Evolutionary conservation across 345 rosid genomes (phyloP).

Genomic region (Hypericum perforatum): DNA sequence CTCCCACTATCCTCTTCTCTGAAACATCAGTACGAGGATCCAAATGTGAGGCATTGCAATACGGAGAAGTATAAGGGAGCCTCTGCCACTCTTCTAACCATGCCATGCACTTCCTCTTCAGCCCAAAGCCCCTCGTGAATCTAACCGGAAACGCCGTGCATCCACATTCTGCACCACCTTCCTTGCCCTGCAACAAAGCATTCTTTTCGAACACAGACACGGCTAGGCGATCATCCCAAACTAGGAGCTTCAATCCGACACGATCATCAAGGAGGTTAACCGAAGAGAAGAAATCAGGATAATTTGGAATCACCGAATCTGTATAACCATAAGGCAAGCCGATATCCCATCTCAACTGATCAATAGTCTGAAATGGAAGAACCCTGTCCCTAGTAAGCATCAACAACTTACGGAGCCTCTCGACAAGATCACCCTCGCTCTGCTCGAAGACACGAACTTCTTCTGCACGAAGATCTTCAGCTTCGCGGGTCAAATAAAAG

Average conservation of each 20-base stretch:
- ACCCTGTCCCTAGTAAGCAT: constrained; percentile 56
- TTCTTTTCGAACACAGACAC: constrained; percentile 45
- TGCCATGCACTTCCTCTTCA: constrained; percentile 61
- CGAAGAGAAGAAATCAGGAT: constrained; percentile 39
- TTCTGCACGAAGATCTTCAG: constrained; percentile 31
- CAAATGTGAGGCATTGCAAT: constrained; percentile 51
- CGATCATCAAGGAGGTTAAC: constrained; percentile 43
- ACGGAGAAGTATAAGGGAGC: constrained; percentile 73
- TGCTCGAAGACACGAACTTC: constrained; percentile 21
- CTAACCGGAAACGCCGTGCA: constrained; percentile 52
- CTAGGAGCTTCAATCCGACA: constrained; percentile 41
- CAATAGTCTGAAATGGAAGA: constrained; percentile 62
- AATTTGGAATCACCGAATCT: constrained; percentile 27
- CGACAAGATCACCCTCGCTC: constrained; percentile 26
- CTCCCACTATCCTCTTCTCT: constrained; percentile 77
- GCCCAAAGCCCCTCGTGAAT: constrained; percentile 74
- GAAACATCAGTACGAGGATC: constrained; percentile 75
- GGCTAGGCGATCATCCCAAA: constrained; percentile 51
- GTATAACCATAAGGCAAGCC: constrained; percentile 68
- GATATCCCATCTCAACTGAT: constrained; percentile 77
- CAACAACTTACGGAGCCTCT: constrained; percentile 56
- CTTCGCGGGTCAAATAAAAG: constrained; percentile 53
- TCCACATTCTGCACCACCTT: constrained; percentile 15
- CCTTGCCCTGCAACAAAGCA: constrained; percentile 21
- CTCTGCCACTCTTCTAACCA: constrained; percentile 87